These are phyloP conservation scores for Fusarium luffae DNA, from an alignment of 2,329 filamentous ascomycete genomes.

Conservation along the genomic window DNA sequence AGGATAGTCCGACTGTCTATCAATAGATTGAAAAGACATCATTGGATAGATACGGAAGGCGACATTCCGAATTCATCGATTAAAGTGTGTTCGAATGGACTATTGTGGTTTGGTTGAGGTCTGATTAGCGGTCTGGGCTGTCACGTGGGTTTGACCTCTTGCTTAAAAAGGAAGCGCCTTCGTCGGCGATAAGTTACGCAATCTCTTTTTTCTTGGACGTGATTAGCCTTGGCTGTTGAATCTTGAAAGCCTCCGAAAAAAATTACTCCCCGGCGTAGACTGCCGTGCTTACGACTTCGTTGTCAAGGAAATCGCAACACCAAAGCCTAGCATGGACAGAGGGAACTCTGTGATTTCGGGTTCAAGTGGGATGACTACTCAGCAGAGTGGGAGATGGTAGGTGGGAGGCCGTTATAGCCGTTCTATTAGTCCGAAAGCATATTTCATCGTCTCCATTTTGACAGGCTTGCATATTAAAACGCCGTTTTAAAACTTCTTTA, in stretches of 20 bases:
- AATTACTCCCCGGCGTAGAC: too few species aligned
- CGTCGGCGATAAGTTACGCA: background rate
- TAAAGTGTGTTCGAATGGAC: background rate
- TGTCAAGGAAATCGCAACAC: background rate
- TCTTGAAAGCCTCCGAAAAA: background rate
- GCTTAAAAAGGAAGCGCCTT: background rate
- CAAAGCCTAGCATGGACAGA: background rate
- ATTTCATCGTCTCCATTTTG: background rate
- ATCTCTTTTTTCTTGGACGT: background rate
- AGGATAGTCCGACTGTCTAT: slow-evolving; percentile 1
- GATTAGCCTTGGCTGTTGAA: background rate
- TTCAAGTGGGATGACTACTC: background rate
- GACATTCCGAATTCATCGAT: slow-evolving; percentile 8
- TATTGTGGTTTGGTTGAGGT: background rate
- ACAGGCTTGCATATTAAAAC: background rate
- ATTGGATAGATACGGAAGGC: slow-evolving; percentile 1
- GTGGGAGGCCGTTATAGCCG: background rate
- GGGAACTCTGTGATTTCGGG: background rate
- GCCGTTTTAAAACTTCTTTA: background rate
- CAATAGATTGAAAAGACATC: background rate
- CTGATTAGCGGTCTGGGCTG: background rate
- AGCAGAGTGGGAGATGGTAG: background rate
- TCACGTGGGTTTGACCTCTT: background rate
- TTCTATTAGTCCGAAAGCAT: background rate
- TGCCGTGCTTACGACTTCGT: background rate